Evolutionary conservation across 2,329 filamentous ascomycete genomes (phyloP), one percentile per base, ranked within the genome.

Genomic region (Aspergillus ochraceus): DNA sequence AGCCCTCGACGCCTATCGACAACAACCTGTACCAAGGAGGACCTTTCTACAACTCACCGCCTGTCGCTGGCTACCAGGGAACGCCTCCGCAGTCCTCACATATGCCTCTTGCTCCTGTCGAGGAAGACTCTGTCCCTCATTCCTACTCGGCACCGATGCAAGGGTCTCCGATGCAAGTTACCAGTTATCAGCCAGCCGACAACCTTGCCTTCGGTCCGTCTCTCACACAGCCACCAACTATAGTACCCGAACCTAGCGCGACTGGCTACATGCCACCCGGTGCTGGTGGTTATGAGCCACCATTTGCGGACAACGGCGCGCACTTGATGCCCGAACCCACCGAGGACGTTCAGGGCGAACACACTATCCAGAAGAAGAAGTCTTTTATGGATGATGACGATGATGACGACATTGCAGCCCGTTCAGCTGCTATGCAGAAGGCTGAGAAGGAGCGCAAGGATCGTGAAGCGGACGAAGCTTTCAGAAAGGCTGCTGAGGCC

Each of bases 301-400:
- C 76, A 0, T 72, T 72, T 8, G 73, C 75, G 60, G 73, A 76
- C 49, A 74, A 71, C 17, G 72, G 68, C 32, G 59, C 67, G 14
- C 70, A 69, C 19, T 70, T 77, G 49, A 68, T 71, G 26, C 64
- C 70, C 6, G 70, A 77, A 30, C 70, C 84, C 1, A 83, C 86
- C 51, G 81, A 88, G 24, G 80, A 83, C 12, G 76, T 81, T 24
- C 79, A 80, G 10, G 80, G 84, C 6, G 79, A 81, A 55, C 88
- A 85, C 67, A 80, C 83, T 0, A 88, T 85, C 66, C 81, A 84
- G 0, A 90, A 90, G 76, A 91, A 90, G 78, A 92, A 90, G 73
- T 87, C 85, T 22, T 88, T 92, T 68, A 90, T 95, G 84, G 89
- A 94, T 69, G 89, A 94, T 64, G 90, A 92, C 12, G 90, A 91